phyloP scores from a whole-genome alignment of 2,329 filamentous ascomycete genomes.

The Botryotinia convoluta region DNA sequence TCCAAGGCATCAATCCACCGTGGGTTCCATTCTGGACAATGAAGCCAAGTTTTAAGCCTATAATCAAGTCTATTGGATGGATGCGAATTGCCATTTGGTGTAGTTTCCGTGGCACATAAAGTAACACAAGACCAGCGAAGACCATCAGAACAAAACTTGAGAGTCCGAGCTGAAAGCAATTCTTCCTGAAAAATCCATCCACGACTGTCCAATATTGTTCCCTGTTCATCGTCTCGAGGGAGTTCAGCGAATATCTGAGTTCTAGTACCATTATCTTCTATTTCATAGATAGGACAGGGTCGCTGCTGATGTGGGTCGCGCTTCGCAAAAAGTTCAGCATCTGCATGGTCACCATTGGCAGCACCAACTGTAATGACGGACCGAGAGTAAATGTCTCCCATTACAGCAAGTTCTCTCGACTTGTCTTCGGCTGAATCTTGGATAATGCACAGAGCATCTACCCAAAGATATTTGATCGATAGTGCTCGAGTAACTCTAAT shows the following conservation, averaged over 20 bases:
- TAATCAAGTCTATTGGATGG: background rate
- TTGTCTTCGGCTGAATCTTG: background rate
- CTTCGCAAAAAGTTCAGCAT: conserved; percentile 29
- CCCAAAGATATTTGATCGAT: background rate
- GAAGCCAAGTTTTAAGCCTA: background rate
- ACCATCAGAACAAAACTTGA: background rate
- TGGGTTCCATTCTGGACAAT: background rate
- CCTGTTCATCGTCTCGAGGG: background rate
- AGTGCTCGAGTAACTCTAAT: background rate
- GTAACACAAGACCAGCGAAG: background rate
- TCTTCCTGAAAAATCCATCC: background rate
- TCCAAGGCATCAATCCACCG: background rate
- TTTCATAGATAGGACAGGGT: background rate
- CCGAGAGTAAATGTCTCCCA: background rate
- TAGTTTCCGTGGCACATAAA: background rate
- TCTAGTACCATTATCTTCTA: background rate
- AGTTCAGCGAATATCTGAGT: background rate
- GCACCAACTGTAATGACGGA: background rate
- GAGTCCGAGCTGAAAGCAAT: background rate
- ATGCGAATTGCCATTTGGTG: background rate
- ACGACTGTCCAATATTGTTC: background rate
- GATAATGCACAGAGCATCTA: background rate
- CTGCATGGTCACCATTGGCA: background rate
- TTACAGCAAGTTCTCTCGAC: background rate
- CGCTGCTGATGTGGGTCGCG: background rate